phyloP scores from a whole-genome alignment of 352 stramenopile genomes.

The Phytophthora kernoviae region DNA sequence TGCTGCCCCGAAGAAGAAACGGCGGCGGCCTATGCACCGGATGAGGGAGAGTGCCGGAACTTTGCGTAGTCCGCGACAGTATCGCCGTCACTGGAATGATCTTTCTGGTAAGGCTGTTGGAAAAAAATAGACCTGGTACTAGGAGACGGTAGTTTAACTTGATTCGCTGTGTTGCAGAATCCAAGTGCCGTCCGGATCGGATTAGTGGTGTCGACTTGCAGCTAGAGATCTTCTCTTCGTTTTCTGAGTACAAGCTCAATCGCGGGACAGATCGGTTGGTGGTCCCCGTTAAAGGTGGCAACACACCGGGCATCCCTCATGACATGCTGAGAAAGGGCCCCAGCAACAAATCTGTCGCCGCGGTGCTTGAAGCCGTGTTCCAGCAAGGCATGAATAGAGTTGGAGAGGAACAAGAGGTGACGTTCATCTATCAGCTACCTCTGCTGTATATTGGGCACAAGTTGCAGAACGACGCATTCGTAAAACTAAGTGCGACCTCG shows the following conservation, averaged over 20 bases:
- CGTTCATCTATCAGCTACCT: conserved; percentile 61
- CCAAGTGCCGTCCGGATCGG: conserved; percentile 39
- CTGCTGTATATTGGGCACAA: conserved; percentile 61
- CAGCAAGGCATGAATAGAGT: conserved; percentile 46
- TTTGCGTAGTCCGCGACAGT: conserved; percentile 57
- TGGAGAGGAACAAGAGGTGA: conserved; percentile 50
- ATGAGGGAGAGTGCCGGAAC: conserved; percentile 16
- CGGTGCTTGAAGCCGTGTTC: conserved; percentile 51
- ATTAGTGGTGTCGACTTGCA: conserved; percentile 52
- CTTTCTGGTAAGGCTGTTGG: conserved; percentile 36
- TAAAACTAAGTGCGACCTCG: conserved; percentile 32
- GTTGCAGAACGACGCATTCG: conserved; percentile 48
- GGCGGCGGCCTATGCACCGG: conserved; percentile 15
- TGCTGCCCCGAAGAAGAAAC: conserved; percentile 20
- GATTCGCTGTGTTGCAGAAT: conserved; percentile 20
- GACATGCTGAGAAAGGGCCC: conserved; percentile 46
- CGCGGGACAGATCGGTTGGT: conserved; percentile 46
- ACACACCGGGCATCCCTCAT: conserved; percentile 34
- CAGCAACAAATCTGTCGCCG: conserved; percentile 37
- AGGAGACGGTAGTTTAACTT: background rate
- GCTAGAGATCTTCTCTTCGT: conserved; percentile 53
- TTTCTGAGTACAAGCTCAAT: conserved; percentile 52
- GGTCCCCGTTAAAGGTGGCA: conserved; percentile 27
- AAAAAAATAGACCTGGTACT: conserved; percentile 1
- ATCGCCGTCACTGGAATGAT: conserved; percentile 66